Evolutionary conservation across 257 asterid genomes (phyloP).

Genomic region (Solanum paucissectum): DNA sequence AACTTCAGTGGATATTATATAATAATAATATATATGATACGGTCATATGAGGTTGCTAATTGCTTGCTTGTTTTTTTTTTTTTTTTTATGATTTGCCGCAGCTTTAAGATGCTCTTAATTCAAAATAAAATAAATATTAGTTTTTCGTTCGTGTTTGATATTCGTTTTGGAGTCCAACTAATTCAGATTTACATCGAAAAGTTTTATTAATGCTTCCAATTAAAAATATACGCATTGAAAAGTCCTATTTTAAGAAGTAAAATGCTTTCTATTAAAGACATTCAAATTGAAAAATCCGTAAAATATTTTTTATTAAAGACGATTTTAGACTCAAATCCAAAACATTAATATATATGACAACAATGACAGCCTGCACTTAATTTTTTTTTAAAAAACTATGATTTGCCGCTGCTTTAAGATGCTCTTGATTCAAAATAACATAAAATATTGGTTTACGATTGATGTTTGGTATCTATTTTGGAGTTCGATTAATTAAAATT

Average conservation of each 20-base stretch:
- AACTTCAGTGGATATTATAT: not conserved
- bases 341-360: not conserved
- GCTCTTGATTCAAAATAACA: not conserved
- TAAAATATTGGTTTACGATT: not conserved
- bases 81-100: not conserved
- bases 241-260: not conserved
- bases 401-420: not conserved
- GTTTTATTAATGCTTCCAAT: not conserved
- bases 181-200: fast-evolving
- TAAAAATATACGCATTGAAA: not conserved
- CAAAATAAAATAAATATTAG: not conserved
- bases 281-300: too few relatives aligned
- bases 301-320: too few relatives aligned
- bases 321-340: not conserved
- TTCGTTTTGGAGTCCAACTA: fast-evolving
- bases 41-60: not conserved
- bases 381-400: not conserved
- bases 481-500: not conserved
- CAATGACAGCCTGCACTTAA: not conserved
- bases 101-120: not conserved
- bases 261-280: too few relatives aligned
- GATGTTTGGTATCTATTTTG: not conserved
- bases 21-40: not conserved
- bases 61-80: not conserved
- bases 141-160: not conserved